Percentiles rank a stretch among this genome's conserved stretches.
phyloP scores from a whole-genome alignment of 495 filamentous ascomycete species.

The Talaromyces thailandensis region DNA sequence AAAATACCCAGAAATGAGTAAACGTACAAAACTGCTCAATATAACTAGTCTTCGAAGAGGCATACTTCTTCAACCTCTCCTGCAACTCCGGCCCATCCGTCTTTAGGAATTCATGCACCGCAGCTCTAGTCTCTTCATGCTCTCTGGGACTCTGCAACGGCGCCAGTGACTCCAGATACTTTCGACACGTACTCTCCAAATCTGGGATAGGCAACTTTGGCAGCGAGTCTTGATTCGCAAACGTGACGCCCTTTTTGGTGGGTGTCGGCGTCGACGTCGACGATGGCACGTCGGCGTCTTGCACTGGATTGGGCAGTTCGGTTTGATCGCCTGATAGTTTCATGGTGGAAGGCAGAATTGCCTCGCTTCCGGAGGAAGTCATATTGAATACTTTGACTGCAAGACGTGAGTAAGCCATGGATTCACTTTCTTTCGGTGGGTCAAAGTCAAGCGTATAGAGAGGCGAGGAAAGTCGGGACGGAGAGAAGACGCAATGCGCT shows the following conservation, averaged over 20 bases:
- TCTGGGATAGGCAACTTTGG: constrained; percentile 92
- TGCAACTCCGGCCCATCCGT: constrained; percentile 79
- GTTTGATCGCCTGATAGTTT: constrained; percentile 19
- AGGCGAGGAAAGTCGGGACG: constrained; percentile 65
- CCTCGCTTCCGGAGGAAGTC: constrained; percentile 1
- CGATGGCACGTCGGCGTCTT: neutral
- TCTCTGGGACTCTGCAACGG: constrained; percentile 76
- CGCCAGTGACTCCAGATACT: constrained; percentile 70
- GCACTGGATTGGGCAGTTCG: constrained; percentile 8
- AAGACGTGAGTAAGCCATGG: constrained; percentile 36
- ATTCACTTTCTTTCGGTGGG: constrained; percentile 28
- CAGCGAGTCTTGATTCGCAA: constrained; percentile 77
- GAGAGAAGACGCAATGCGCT: constrained; percentile 75
- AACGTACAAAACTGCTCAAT: constrained; percentile 97
- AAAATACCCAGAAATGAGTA: neutral
- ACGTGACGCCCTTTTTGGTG: constrained; percentile 52
- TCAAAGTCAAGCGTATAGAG: constrained; percentile 54
- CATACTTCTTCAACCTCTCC: constrained; percentile 85
- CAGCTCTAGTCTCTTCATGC: constrained; percentile 70
- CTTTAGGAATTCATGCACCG: constrained; percentile 78
- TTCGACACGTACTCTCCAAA: constrained; percentile 69
- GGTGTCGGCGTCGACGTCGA: neutral
- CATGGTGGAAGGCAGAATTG: constrained; percentile 3
- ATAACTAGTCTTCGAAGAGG: constrained; percentile 86
- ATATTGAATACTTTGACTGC: constrained; percentile 43